Conservation (phyloP, 768 basidiomycete species). For the Auricularia heimuer region DNA sequence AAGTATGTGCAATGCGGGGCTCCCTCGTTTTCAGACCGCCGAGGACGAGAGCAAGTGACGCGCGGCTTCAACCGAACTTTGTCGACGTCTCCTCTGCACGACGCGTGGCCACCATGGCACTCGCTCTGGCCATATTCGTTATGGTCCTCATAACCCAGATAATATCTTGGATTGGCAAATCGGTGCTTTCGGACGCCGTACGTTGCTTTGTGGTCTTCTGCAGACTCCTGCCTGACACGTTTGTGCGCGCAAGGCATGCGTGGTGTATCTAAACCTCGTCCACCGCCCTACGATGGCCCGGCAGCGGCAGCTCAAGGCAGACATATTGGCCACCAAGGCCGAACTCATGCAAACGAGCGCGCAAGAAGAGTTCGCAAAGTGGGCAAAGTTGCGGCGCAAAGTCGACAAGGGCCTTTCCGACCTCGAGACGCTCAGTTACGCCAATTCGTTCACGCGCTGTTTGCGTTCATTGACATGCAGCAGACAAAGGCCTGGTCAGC, state of each 20-base stretch:
- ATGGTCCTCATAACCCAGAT: constrained; percentile 77
- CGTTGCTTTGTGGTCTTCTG: constrained; percentile 22
- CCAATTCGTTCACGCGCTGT: background rate
- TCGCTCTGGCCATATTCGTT: constrained; percentile 71
- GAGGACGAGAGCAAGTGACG: background rate
- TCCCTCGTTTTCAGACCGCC: too few relatives aligned
- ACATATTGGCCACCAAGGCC: constrained; percentile 70
- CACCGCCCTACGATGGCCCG: constrained; percentile 41
- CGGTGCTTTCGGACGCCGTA: constrained; percentile 73
- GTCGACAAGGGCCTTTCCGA: constrained; percentile 89
- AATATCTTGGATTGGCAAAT: constrained; percentile 81
- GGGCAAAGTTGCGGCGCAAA: constrained; percentile 86
- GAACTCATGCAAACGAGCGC: constrained; percentile 85
- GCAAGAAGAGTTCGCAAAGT: constrained; percentile 97
- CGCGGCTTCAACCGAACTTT: background rate
- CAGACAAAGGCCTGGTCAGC: constrained; percentile 60
- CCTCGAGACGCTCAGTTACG: constrained; percentile 80
- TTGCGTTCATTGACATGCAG: background rate
- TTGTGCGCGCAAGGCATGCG: constrained; percentile 49
- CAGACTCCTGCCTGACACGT: background rate
- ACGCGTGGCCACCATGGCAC: constrained; percentile 41
- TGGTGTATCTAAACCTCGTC: constrained; percentile 58
- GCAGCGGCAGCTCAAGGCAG: constrained; percentile 66
- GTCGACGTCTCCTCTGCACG: background rate
- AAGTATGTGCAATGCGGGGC: too few relatives aligned